Base-by-base conservation (phyloP, 106 monocot genomes). In the Gastrodia elata region DNA sequence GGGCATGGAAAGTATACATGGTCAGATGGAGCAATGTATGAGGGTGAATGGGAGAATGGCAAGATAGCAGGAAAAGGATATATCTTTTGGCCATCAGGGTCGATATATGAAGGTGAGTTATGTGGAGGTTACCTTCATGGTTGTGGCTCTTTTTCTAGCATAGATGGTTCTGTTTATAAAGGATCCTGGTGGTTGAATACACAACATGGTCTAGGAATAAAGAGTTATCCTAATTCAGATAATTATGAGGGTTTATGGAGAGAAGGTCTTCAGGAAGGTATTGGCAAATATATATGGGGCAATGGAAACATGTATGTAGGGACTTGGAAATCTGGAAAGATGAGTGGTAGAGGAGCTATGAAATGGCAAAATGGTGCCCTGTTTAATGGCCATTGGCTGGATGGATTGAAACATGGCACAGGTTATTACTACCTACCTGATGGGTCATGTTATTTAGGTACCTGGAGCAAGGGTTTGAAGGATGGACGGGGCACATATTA, bases 391-490 rank as follows among this genome's bases (percentile, higher is more conserved):
- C 41, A 73, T 68, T 97, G 96, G 96, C 65, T 83, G 38, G 85
- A 97, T 81, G 96, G 96, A 74, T 78, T 90, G 68, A 57, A 83
- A 42, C 89, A 97, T 78, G 88, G 96, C 8, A 68, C 76, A 44
- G 96, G 96, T 38, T 86, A 68, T 59, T 92, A 90, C 70, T 87
- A 84, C 68, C 92, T 83, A 77, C 71, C 74, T 5, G 84, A 92
- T 73, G 96, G 90, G 25, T 35, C 84, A 59, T 82, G 58, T 74
- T 97, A 90, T 78, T 44, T 88, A 80, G 96, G 96, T 67, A 92
- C 81, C 48, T 97, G 96, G 96, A 92, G 84, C 73, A 90, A 71
- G 52, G 96, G 96, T 28, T 81, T 92, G 40, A 97, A 97, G 80
- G 96, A 97, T 86, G 96, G 96, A 0, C 77, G 44, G 35, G 96